Base-by-base conservation (phyloP, 805 yeast genomes). In the Saturnispora gosingensis region DNA sequence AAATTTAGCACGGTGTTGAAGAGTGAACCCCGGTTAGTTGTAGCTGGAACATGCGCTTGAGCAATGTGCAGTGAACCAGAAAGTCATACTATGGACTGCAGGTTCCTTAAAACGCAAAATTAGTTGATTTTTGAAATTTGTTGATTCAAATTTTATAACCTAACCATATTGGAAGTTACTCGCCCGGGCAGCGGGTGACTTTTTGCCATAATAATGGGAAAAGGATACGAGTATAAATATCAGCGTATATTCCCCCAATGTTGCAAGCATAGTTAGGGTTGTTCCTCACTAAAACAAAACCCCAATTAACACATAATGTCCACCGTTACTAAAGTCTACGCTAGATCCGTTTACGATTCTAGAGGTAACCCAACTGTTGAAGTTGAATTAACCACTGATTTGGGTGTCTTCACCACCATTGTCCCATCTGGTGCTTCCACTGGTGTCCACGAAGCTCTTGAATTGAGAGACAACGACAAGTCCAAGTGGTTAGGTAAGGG, bases 351-450 rank as follows among this genome's bases (percentile, higher is more conserved):
- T 75, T 91, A 93, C 85, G 99, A 91, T 79, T 91, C 98, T 67
- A 88, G 99, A 78, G 98, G 98, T 77, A 93, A 91, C 84, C 99
- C 99, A 78, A 91, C 99, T 64, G 99, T 93, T 66, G 98, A 93
- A 83, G 98, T 93, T 63, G 98, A 93, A 70, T 68, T 91, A 67
- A 77, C 85, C 81, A 91, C 99, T 69, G 91, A 79, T 59, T 82
- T 86, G 69, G 99, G 99, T 69, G 66, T 81, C 60, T 90, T 88
- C 95, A 86, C 97, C 76, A 82, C 98, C 62, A 90, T 91, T 70
- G 99, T 93, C 58, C 99, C 99, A 73, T 89, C 97, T 61, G 99
- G 99, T 78, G 99, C 99, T 62, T 91, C 98, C 68, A 93, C 99
- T 59, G 99, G 99, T 84, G 73, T 86, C 73, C 96, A 88, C 76